Evolutionary conservation across 1,284 basidiomycete genomes (phyloP), one percentile per base, ranked within the genome.

Genomic region (Agaricales sp.): DNA sequence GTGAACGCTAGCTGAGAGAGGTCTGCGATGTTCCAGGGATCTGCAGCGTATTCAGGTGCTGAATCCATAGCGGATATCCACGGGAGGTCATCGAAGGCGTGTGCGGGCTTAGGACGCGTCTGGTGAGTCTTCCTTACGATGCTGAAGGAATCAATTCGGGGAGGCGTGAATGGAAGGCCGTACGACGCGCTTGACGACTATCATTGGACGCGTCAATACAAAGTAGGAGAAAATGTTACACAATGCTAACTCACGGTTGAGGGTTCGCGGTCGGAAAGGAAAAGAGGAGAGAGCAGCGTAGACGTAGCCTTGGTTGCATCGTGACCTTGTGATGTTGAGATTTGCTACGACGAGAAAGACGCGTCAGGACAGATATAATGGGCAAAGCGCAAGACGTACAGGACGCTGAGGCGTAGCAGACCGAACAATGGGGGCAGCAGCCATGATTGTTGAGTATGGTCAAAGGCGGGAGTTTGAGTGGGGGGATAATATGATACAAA

Each of bases 1-100:
- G 55, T 52, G 55, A 65, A 59, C 11, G 67, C 62, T 25, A 77
- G 56, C 55, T 70, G 73, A 23, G 73, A 80, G 46, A 82, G 71
- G 63, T 82, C 80, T 46, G 79, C 78, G 51, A 78, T 69, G 54
- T 80, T 75, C 56, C 64, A 68, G 22, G 63, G 62, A 54, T 41
- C 39, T n/a, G 64, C 64, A 52, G 62, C 48, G 46, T 56, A 54
- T 46, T 68, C 64, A 38, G 69, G 64, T 0, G 71, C 53, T 39
- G 62, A 53, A 45, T 81, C 71, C 48, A 83, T 65, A 13, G 72
- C 65, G 25, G 77, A 67, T 50, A 79, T 75, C 80, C 80, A 82
- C 12, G 80, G 75, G 14, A 82, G 70, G 21, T 69, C 63, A 62
- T 81, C 80, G 56, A 82, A 81, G 19, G 62, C 54, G 49, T 70